A percentile compares a stretch with the other conserved stretches of the same genome.
Conservation (phyloP, 2,329 filamentous ascomycete species). For the Celoporthe dispersa region DNA sequence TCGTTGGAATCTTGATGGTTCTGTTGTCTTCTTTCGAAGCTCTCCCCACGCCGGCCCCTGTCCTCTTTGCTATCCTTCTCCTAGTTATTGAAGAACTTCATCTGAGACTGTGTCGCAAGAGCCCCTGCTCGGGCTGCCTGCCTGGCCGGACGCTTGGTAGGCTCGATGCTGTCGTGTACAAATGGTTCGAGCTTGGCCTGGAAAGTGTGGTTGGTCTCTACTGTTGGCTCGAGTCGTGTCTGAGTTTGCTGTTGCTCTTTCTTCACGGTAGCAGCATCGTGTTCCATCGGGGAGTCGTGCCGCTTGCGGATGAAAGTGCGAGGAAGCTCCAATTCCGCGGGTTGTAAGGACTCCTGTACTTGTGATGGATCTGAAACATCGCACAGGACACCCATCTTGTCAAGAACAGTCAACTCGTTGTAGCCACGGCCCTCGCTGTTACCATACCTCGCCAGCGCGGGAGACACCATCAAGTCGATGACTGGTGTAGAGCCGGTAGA, state of each 20-base stretch:
- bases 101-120: not conserved
- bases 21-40: not conserved
- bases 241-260: not conserved
- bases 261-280: not conserved
- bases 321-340: not conserved
- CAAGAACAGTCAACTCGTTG: not conserved
- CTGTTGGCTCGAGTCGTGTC: not conserved
- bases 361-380: not conserved
- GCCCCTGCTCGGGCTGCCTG: not conserved
- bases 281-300: too few species aligned
- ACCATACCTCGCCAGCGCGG: slow-evolving; percentile 14
- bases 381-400: slow-evolving; percentile 19
- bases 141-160: not conserved
- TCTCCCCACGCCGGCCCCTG: not conserved
- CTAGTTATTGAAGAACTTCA: not conserved
- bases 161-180: not conserved
- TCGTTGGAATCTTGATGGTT: not conserved
- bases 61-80: not conserved
- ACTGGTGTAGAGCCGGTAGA: not conserved
- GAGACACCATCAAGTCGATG: slow-evolving; percentile 17
- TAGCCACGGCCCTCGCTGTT: slow-evolving; percentile 14
- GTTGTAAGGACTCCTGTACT: not conserved
- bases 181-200: not conserved
- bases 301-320: not conserved
- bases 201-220: not conserved